These are phyloP conservation scores for Aspergillus ostianus DNA, from an alignment of 495 filamentous ascomycete genomes.

Conservation along the genomic window DNA sequence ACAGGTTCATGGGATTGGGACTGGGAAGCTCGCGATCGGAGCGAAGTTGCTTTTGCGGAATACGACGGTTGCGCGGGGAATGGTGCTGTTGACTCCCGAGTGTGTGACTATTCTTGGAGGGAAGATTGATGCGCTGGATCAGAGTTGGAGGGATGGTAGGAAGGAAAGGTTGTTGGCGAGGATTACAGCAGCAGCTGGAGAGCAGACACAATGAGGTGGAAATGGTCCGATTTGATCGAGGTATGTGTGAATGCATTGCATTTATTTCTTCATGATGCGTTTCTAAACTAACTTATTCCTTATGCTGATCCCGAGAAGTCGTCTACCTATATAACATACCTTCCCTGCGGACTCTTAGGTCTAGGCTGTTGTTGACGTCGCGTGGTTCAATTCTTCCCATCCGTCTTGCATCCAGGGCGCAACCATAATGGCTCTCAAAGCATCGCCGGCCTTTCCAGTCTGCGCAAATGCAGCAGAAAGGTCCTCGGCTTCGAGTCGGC, in stretches of 20 bases:
- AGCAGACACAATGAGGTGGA: neutral
- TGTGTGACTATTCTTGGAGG: conserved; percentile 71
- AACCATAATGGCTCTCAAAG: conserved; percentile 72
- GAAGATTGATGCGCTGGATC: conserved; percentile 79
- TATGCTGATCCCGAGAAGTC: neutral
- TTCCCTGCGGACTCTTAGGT: neutral
- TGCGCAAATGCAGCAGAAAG: conserved; percentile 76
- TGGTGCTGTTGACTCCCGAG: conserved; percentile 69
- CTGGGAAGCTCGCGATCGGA: conserved; percentile 70
- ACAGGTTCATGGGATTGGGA: conserved; percentile 59
- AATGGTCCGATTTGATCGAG: neutral
- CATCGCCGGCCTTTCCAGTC: conserved; percentile 66
- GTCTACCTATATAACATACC: neutral
- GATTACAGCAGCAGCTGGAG: conserved; percentile 34
- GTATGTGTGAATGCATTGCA: neutral
- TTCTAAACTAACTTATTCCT: neutral
- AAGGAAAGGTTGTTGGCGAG: conserved; percentile 65
- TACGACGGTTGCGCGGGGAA: conserved; percentile 67
- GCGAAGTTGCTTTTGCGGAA: conserved; percentile 73
- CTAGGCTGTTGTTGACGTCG: conserved; percentile 23
- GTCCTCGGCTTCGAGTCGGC: conserved; percentile 63
- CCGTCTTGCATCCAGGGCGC: conserved; percentile 73
- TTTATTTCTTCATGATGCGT: neutral
- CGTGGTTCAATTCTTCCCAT: conserved; percentile 54
- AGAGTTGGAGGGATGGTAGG: conserved; percentile 69